phyloP scores from a whole-genome alignment of 1,284 basidiomycete genomes.

The Fomes fomentarius region DNA sequence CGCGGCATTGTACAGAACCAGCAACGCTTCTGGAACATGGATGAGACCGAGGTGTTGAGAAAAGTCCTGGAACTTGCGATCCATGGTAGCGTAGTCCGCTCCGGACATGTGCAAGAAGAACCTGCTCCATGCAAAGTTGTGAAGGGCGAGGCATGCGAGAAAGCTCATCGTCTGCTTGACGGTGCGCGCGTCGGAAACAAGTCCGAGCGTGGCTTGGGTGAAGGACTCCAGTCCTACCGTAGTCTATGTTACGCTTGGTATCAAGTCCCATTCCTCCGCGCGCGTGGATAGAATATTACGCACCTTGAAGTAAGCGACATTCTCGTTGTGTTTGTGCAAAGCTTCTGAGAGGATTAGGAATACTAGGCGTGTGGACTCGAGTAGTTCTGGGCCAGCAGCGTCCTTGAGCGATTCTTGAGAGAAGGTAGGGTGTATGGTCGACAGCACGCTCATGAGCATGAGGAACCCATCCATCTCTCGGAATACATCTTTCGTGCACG shows the following conservation, averaged over 20 bases:
- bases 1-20: slow-evolving; percentile 54
- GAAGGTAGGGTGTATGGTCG: slow-evolving; percentile 49
- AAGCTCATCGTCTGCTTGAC: slow-evolving; percentile 61
- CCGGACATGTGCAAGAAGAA: slow-evolving; percentile 49
- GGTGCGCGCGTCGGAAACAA: slow-evolving; percentile 51
- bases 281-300: slow-evolving; percentile 1
- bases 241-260: slow-evolving; percentile 43
- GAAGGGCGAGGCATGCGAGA: slow-evolving; percentile 62
- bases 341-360: slow-evolving; percentile 69
- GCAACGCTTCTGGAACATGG: slow-evolving; percentile 56
- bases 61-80: slow-evolving; percentile 41
- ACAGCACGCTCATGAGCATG: slow-evolving; percentile 69
- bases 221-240: slow-evolving; percentile 69
- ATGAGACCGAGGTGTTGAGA: slow-evolving; percentile 51
- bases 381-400: slow-evolving; percentile 45
- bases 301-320: slow-evolving; percentile 71
- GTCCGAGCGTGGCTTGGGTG: slow-evolving; percentile 53
- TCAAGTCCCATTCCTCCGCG: neutral
- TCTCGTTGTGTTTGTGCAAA: slow-evolving; percentile 56
- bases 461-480: slow-evolving; percentile 81
- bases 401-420: slow-evolving; percentile 44
- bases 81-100: slow-evolving; percentile 33
- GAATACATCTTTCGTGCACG: slow-evolving; percentile 72
- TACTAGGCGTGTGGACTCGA: slow-evolving; percentile 58
- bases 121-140: slow-evolving; percentile 59